Base-by-base conservation (phyloP, 2,329 filamentous ascomycete species). In the Juglanconis sp. region DNA sequence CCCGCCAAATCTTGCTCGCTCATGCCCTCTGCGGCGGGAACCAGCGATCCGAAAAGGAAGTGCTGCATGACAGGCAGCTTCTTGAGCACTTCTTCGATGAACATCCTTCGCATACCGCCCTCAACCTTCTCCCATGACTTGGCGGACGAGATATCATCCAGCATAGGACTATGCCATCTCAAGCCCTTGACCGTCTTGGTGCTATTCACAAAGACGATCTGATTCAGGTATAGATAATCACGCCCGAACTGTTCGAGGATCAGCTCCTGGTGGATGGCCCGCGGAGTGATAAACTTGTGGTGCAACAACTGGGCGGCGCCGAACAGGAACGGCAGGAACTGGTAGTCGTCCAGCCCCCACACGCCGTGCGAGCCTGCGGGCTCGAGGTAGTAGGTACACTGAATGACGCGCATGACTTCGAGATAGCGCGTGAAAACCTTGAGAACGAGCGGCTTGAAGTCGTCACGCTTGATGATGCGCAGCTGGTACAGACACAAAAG, bases 51-150 rank as follows among this genome's bases (percentile, higher is more conserved):
- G 70, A 99, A 99, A 57, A 99, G 71, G 68, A 99, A 99, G 73
- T 99, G 96, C 76, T 99, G 95, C 92, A 98, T 98, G 48, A 99
- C 94, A 1, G 95, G 95, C 58, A 99, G 73, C 75, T 99, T 99
- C 36, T 90, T 87, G 55, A 99, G 75, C 1, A 99, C 94, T 74
- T 99, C 95, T 46, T 88, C 90, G 55, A 94, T 83, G 71, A 98
- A 98, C 96, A 99, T 99, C 66, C 92, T 90, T 63, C 91, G 85
- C 96, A 99, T 98, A 6, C 95, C 95, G 32, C 83, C 89, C 73
- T 98, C 93, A 53, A 99, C 90, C 79, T 99, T 99, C 65, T 76
- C 78, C 95, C 95, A 99, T 44, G 82, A 90, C 72, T 91, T 93
- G 15, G 94, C 90, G 1, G 91, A 88, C 3, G 90, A 95, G 65